Percentiles rank a stretch among this genome's conserved stretches.
Evolutionary conservation across 371 early-diverging fungal genomes (phyloP).

Genomic region (Gilbertella persicaria): DNA sequence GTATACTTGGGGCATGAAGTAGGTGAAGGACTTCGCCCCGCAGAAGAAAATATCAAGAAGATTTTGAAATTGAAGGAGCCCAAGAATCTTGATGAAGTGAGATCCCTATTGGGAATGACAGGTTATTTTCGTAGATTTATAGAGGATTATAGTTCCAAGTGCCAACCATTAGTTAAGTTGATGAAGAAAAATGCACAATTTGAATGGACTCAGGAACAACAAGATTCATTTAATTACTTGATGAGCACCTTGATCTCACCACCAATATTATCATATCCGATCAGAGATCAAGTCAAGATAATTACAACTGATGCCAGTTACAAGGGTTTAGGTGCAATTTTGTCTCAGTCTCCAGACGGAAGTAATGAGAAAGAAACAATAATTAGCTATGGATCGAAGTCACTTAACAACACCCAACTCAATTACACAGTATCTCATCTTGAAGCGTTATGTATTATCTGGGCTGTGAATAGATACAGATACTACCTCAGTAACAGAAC

Average conservation of each 20-base stretch:
- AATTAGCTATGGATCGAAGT: constrained; percentile 22
- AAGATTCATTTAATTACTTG: constrained; percentile 26
- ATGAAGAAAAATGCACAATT: constrained; percentile 20
- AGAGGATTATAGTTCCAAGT: constrained; percentile 15
- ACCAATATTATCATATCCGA: constrained; percentile 31
- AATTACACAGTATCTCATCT: constrained; percentile 13
- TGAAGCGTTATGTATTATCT: constrained; percentile 13
- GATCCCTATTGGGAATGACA: constrained; percentile 30
- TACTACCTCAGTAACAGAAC: constrained; percentile 28
- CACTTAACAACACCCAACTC: constrained; percentile 6
- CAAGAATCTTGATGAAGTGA: constrained; percentile 15
- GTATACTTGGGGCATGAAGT: constrained; percentile 42
- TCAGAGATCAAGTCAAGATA: constrained; percentile 21
- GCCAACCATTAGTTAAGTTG: constrained; percentile 17
- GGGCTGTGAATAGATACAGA: constrained; percentile 30
- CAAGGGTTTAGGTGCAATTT: constrained; percentile 32
- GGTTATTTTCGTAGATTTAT: constrained; percentile 41
- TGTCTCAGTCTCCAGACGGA: constrained; percentile 34
- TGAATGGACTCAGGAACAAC: constrained; percentile 16
- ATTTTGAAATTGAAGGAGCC: constrained; percentile 7
- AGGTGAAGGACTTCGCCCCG: constrained; percentile 22
- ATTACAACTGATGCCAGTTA: constrained; percentile 37
- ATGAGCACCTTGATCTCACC: constrained; percentile 14
- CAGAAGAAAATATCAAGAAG: constrained; percentile 10
- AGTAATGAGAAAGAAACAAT: constrained; percentile 18